Evolutionary conservation across 768 basidiomycete genomes (phyloP).

Genomic region (Zangia roseola): DNA sequence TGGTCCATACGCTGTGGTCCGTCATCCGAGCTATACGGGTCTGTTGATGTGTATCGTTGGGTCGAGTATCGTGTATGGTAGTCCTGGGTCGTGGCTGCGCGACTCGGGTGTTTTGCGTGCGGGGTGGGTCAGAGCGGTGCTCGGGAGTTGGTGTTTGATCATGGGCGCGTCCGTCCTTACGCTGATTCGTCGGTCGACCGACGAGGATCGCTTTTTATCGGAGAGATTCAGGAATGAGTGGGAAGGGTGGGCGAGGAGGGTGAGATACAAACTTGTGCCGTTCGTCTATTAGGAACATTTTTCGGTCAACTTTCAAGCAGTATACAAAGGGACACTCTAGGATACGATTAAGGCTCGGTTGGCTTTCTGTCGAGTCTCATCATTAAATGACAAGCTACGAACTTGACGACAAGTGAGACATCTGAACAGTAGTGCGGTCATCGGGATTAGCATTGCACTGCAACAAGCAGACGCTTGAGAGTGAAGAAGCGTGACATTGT

Average conservation of each 20-base stretch:
- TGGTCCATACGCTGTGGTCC: constrained; percentile 27
- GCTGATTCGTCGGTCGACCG: constrained; percentile 16
- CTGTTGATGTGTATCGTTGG: background rate
- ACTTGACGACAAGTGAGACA: too few species aligned
- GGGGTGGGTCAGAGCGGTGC: background rate
- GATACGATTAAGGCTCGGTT: too few species aligned
- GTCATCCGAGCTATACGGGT: constrained; percentile 30
- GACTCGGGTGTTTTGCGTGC: background rate
- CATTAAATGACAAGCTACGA: too few species aligned
- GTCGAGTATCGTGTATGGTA: background rate
- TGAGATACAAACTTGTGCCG: constrained; percentile 9
- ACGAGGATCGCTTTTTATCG: constrained; percentile 21
- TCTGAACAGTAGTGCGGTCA: too few species aligned
- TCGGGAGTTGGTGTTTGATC: background rate
- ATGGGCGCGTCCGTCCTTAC: background rate
- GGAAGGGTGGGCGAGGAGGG: constrained; percentile 17
- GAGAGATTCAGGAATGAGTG: constrained; percentile 20
- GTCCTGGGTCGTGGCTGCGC: constrained; percentile 2
- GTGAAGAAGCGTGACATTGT: too few species aligned
- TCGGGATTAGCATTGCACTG: too few species aligned
- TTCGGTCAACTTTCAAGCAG: too few species aligned
- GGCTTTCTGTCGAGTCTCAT: too few species aligned
- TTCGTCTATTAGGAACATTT: constrained; percentile 1
- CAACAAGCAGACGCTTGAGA: too few species aligned
- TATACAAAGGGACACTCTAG: too few species aligned